phyloP scores from a whole-genome alignment of 208 protist species.

The Acanthamoeba healyi region DNA sequence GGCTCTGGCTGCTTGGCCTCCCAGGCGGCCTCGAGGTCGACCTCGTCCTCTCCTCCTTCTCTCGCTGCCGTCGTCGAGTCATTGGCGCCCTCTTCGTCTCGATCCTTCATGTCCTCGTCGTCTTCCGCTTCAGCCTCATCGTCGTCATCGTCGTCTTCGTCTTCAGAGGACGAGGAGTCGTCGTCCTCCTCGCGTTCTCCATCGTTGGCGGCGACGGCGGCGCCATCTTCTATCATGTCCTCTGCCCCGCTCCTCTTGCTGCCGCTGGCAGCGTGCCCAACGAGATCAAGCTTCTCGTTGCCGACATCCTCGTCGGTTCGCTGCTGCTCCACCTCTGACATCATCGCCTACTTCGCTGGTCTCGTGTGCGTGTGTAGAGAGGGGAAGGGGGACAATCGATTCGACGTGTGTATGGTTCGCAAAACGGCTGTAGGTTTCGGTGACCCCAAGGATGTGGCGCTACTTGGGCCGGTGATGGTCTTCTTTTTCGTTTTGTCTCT shows the following conservation, averaged over 20 bases:
- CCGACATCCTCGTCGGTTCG: too few species aligned
- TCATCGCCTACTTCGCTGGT: neutral
- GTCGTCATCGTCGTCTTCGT: neutral
- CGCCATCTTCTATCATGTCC: conserved; percentile 19
- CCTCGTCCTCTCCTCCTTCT: conserved; percentile 18
- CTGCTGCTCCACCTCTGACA: neutral
- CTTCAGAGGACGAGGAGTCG: neutral
- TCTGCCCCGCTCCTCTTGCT: neutral
- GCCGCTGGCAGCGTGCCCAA: too few species aligned
- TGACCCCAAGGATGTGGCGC: too few species aligned
- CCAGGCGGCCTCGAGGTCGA: conserved; percentile 26
- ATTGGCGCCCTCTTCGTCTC: neutral
- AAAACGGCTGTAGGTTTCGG: too few species aligned
- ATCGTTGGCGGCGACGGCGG: neutral
- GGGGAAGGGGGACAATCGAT: too few species aligned
- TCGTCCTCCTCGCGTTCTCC: neutral
- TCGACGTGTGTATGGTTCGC: too few species aligned
- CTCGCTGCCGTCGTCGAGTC: neutral
- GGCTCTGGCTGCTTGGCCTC: conserved; percentile 39
- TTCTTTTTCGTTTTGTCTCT: too few species aligned
- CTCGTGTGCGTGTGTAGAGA: too few species aligned
- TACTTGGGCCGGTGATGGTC: too few species aligned
- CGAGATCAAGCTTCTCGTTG: too few species aligned
- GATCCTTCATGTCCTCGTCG: neutral
- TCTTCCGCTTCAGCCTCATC: conserved; percentile 3